Evolutionary conservation across 495 filamentous ascomycete genomes (phyloP).

Genomic region (Pseudotulostoma volvatum): DNA sequence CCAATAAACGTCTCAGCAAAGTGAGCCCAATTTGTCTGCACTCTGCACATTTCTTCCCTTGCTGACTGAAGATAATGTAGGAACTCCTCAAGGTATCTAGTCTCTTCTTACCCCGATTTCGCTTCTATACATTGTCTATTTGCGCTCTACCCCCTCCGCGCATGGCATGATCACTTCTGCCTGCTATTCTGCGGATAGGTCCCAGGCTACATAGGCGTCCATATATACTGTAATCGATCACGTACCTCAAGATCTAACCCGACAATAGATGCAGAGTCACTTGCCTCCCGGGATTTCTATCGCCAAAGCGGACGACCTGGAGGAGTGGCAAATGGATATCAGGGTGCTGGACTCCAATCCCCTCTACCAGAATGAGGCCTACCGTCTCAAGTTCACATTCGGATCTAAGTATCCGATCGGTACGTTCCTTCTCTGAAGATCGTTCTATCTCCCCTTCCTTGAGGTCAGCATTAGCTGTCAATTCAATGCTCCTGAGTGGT

Average conservation of each 20-base stretch:
- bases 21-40: constrained; percentile 9
- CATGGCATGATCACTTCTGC: neutral
- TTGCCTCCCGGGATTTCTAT: constrained; percentile 57
- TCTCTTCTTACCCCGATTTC: no score
- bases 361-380: constrained; percentile 64
- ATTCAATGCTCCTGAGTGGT: no score
- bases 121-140: neutral
- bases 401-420: constrained; percentile 77
- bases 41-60: neutral
- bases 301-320: constrained; percentile 61
- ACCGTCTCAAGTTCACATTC: constrained; percentile 79
- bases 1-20: constrained; percentile 32
- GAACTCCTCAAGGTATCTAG: constrained; percentile 31
- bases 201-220: neutral
- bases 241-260: neutral
- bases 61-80: constrained; percentile 5
- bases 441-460: neutral
- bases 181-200: constrained; percentile 1
- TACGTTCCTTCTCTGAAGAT: no score
- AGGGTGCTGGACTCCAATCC: constrained; percentile 81
- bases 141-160: constrained; percentile 1
- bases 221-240: neutral
- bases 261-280: constrained; percentile 29
- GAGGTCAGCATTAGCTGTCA: no score
- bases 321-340: constrained; percentile 91